A percentile compares a stretch with the other conserved stretches of the same genome.
Evolutionary conservation across 2,329 filamentous ascomycete species (phyloP).

Genomic region (Hypocreales sp.): DNA sequence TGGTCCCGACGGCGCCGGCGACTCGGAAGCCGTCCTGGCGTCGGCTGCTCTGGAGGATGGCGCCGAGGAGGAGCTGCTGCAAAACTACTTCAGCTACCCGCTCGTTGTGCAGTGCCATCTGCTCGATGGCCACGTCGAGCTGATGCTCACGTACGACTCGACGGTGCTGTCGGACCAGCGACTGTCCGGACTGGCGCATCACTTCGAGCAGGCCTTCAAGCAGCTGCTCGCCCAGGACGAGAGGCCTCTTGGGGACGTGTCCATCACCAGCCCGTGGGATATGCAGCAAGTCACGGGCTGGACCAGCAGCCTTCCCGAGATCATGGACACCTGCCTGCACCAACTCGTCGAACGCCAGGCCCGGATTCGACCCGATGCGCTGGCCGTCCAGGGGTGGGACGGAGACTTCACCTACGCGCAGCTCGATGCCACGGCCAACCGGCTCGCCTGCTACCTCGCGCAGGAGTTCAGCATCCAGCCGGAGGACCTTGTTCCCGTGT

Average conservation of each 20-base stretch:
- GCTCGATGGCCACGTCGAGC: background rate
- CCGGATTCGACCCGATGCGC: slow-evolving; percentile 6
- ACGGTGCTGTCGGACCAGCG: background rate
- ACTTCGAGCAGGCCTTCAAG: background rate
- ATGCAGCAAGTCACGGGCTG: background rate
- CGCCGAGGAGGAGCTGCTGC: background rate
- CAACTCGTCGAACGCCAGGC: background rate
- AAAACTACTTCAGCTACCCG: slow-evolving; percentile 3
- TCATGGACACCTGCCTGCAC: background rate
- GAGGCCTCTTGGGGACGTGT: background rate
- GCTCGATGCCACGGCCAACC: slow-evolving; percentile 6
- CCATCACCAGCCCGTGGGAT: background rate
- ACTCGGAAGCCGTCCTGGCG: background rate
- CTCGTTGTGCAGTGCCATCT: slow-evolving; percentile 1
- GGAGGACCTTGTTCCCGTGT: background rate
- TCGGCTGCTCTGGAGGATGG: background rate
- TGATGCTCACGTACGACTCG: slow-evolving; percentile 1
- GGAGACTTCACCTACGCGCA: slow-evolving; percentile 22
- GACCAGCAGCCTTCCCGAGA: background rate
- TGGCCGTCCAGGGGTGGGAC: slow-evolving; percentile 26
- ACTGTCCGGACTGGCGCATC: background rate
- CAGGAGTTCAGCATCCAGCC: slow-evolving; percentile 5
- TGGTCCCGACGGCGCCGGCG: background rate
- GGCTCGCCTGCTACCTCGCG: slow-evolving; percentile 3
- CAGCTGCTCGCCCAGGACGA: background rate